These are phyloP conservation scores for Vigna radiata DNA, from an alignment of 306 rosid genomes.

Conservation along the genomic window DNA sequence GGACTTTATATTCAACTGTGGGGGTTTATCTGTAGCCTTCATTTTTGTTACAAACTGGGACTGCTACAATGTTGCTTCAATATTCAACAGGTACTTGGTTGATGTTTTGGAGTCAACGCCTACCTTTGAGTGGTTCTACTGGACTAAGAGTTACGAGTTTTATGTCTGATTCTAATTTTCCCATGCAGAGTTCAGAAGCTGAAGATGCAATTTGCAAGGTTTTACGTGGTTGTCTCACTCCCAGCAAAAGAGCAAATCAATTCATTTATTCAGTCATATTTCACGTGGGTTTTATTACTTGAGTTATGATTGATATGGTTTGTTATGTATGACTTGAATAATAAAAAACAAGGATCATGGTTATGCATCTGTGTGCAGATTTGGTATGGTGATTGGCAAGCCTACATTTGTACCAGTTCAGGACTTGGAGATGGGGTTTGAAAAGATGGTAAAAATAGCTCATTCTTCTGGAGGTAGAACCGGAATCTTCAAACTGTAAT, in stretches of 20 bases:
- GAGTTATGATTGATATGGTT: slow-evolving; percentile 30
- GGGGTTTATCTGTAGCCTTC: slow-evolving; percentile 87
- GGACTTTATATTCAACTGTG: slow-evolving; percentile 97
- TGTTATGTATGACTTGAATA: background rate
- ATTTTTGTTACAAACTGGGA: slow-evolving; percentile 79
- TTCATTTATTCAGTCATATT: slow-evolving; percentile 74
- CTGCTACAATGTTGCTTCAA: slow-evolving; percentile 47
- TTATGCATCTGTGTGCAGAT: slow-evolving; percentile 53
- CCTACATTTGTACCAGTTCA: slow-evolving; percentile 88
- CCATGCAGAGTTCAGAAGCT: slow-evolving; percentile 71
- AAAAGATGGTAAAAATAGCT: slow-evolving; percentile 89
- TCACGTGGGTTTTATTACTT: slow-evolving; percentile 63
- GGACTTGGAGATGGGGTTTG: slow-evolving; percentile 95
- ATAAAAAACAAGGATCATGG: slow-evolving; percentile 15
- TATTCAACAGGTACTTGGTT: slow-evolving; percentile 66
- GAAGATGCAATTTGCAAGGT: slow-evolving; percentile 74
- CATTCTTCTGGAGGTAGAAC: slow-evolving; percentile 80
- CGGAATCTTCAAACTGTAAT: slow-evolving; percentile 36
- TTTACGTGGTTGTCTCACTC: slow-evolving; percentile 68
- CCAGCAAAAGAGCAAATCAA: slow-evolving; percentile 67
- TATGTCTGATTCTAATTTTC: slow-evolving; percentile 29
- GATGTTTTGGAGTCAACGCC: slow-evolving; percentile 24
- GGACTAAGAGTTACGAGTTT: background rate
- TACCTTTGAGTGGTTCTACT: slow-evolving; percentile 16
- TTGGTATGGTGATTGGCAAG: slow-evolving; percentile 78